A percentile compares a stretch with the other conserved stretches of the same genome.
phyloP scores from a whole-genome alignment of 495 filamentous ascomycete genomes.

The Penicillium simplicissimum region DNA sequence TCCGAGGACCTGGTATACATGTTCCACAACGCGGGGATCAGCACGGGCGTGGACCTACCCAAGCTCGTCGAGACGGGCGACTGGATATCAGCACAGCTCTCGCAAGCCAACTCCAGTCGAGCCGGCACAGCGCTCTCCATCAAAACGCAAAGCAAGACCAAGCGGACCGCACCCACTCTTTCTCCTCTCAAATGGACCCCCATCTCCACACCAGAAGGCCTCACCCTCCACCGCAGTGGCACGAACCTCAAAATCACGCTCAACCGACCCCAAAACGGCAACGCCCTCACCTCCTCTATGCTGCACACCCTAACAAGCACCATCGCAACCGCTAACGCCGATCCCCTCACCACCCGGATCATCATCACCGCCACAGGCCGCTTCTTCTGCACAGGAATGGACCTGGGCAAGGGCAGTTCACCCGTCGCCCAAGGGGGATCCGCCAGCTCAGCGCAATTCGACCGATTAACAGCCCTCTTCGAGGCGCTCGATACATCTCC shows the following conservation, averaged over 20 bases:
- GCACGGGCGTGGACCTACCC: constrained; percentile 40
- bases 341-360: constrained; percentile 31
- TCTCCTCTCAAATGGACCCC: constrained; percentile 18
- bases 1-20: constrained; percentile 46
- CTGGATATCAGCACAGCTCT: constrained; percentile 42
- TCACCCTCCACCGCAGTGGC: constrained; percentile 26
- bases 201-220: constrained; percentile 12
- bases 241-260: constrained; percentile 34
- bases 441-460: constrained; percentile 24
- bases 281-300: constrained; percentile 36
- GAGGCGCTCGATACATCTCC: constrained; percentile 34
- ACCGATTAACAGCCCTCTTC: constrained; percentile 26
- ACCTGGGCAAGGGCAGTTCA: constrained; percentile 27
- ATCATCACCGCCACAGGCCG: constrained; percentile 35
- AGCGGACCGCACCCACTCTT: neutral
- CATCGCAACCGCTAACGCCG: constrained; percentile 21
- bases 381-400: constrained; percentile 49
- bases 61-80: constrained; percentile 34
- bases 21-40: constrained; percentile 41
- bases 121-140: constrained; percentile 32
- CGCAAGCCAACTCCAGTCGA: constrained; percentile 30
- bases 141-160: constrained; percentile 5
- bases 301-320: constrained; percentile 24
- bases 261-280: constrained; percentile 38
- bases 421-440: constrained; percentile 19